phyloP scores from a whole-genome alignment of 495 filamentous ascomycete genomes.

The Neurospora intermedia region DNA sequence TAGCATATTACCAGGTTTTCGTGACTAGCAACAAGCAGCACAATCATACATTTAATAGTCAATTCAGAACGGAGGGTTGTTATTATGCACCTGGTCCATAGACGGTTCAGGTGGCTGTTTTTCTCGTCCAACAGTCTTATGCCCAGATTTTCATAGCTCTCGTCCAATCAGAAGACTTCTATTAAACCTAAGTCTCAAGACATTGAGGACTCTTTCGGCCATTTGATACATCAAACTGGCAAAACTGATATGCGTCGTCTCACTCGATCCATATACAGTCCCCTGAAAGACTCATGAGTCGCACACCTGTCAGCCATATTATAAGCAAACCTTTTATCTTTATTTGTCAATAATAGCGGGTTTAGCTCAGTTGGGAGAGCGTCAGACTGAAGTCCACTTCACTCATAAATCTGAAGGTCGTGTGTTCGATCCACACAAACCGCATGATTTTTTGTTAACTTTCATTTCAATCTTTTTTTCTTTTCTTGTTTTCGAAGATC shows the following conservation, averaged over 20 bases:
- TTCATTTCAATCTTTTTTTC: too few species aligned
- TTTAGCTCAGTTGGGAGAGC: background rate
- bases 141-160: background rate
- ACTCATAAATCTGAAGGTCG: too few species aligned
- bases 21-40: background rate
- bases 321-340: background rate
- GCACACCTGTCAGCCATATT: background rate
- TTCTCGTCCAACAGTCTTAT: background rate
- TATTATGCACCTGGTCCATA: background rate
- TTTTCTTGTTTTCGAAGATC: background rate
- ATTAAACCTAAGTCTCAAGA: background rate
- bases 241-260: background rate
- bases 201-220: background rate
- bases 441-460: background rate
- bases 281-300: background rate
- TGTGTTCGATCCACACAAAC: background rate
- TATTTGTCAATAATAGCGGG: background rate
- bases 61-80: background rate
- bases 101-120: background rate
- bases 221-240: background rate
- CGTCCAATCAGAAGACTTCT: background rate
- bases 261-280: background rate
- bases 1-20: background rate
- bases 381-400: too few species aligned
- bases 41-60: background rate